These are phyloP conservation scores for Ceratobasidium sp. DNA, from an alignment of 1,284 basidiomycete species.

Conservation along the genomic window DNA sequence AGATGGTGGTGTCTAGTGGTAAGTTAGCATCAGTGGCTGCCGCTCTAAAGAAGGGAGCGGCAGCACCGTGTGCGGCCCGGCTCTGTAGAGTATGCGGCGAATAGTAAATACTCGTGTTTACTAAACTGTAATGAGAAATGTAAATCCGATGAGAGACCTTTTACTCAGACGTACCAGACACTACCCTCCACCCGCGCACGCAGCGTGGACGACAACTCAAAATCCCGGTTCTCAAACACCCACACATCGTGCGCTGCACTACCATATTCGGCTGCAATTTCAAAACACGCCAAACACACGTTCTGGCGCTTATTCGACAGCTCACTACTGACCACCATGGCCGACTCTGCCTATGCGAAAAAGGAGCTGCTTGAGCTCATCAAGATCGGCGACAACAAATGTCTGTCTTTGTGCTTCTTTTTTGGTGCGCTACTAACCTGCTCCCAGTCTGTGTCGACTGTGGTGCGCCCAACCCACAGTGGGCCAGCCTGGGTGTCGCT, in stretches of 20 bases:
- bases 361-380: slow-evolving; percentile 74
- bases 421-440: slow-evolving; percentile 4
- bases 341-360: slow-evolving; percentile 74
- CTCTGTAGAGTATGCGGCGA: not conserved
- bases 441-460: slow-evolving; percentile 78
- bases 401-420: slow-evolving; percentile 52
- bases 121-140: slow-evolving; percentile 16
- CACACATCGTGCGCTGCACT: slow-evolving; percentile 20
- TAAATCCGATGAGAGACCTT: not conserved
- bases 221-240: slow-evolving; percentile 38
- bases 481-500: slow-evolving; percentile 88
- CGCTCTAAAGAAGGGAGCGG: slow-evolving; percentile 41
- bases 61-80: slow-evolving; percentile 32
- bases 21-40: slow-evolving; percentile 48
- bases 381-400: slow-evolving; percentile 78
- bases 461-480: slow-evolving; percentile 87
- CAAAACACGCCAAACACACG: slow-evolving; percentile 29
- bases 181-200: not conserved
- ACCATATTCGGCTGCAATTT: slow-evolving; percentile 29
- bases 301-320: slow-evolving; percentile 26
- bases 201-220: slow-evolving; percentile 21
- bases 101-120: not conserved
- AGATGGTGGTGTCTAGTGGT: slow-evolving; percentile 34
- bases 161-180: not conserved
- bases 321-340: slow-evolving; percentile 60